These are phyloP conservation scores for Tulasnella sp. DNA, from an alignment of 768 basidiomycete species.

Conservation along the genomic window DNA sequence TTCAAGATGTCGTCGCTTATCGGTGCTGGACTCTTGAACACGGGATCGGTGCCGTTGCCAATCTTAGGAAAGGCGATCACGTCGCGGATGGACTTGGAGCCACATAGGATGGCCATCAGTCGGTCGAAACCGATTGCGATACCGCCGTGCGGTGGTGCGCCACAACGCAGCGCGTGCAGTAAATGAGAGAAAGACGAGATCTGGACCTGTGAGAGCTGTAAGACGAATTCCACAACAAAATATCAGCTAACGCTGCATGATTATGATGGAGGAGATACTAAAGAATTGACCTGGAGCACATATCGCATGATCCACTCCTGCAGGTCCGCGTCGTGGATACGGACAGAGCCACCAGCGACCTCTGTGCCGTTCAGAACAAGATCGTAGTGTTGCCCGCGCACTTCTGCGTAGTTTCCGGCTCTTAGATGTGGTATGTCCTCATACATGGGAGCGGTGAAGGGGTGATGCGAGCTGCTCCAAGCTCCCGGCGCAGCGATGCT, in stretches of 20 bases:
- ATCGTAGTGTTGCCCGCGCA: conserved; percentile 94
- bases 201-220: conserved; percentile 62
- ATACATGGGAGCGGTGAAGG: conserved; percentile 92
- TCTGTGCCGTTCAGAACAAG: conserved; percentile 89
- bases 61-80: conserved; percentile 97
- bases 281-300: conserved; percentile 69
- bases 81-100: conserved; percentile 77
- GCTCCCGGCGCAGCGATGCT: conserved; percentile 64
- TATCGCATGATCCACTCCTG: conserved; percentile 72
- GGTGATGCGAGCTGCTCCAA: conserved; percentile 90
- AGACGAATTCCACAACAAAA: no score
- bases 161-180: conserved; percentile 73
- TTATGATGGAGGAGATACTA: no score
- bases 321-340: conserved; percentile 79
- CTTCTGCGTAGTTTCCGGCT: conserved; percentile 50
- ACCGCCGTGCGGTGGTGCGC: conserved; percentile 92
- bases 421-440: conserved; percentile 74
- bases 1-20: conserved; percentile 39
- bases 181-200: conserved; percentile 71
- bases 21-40: conserved; percentile 78
- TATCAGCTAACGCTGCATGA: no score
- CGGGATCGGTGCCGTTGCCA: conserved; percentile 65
- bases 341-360: conserved; percentile 88
- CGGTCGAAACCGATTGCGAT: conserved; percentile 92
- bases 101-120: conserved; percentile 82